Percentiles rank a stretch among this genome's conserved stretches.
Conservation (phyloP, 306 rosid species). For the Medicago lupulina region DNA sequence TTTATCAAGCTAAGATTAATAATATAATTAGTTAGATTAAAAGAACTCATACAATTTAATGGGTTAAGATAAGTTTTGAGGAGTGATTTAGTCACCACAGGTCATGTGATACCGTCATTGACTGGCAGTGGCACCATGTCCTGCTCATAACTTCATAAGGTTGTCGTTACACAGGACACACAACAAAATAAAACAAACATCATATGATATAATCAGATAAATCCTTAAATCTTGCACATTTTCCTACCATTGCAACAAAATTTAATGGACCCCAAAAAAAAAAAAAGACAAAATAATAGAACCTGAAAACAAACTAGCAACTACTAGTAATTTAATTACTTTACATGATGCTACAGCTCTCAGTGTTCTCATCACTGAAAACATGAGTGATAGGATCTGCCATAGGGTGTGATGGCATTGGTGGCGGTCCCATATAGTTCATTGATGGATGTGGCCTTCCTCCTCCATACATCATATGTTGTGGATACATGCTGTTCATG, state of each 20-base stretch:
- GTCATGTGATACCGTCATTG: slow-evolving; percentile 42
- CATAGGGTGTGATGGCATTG: slow-evolving; percentile 53
- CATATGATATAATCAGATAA: slow-evolving; percentile 21
- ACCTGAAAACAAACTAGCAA: slow-evolving; percentile 24
- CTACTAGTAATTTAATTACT: slow-evolving; percentile 8
- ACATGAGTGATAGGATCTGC: slow-evolving; percentile 64
- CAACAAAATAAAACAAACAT: slow-evolving; percentile 37
- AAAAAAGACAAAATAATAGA: slow-evolving; percentile 32
- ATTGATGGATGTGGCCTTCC: slow-evolving; percentile 54
- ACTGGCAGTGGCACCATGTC: slow-evolving; percentile 29
- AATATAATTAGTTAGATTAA: not conserved
- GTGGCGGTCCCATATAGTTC: slow-evolving; percentile 64
- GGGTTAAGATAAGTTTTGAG: not conserved
- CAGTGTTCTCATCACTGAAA: slow-evolving; percentile 86
- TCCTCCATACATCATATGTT: slow-evolving; percentile 68
- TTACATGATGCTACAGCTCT: slow-evolving; percentile 86
- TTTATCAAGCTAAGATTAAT: not conserved
- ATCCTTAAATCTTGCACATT: slow-evolving; percentile 48
- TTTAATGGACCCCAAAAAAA: slow-evolving; percentile 28
- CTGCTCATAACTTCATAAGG: slow-evolving; percentile 22
- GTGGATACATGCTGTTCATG: slow-evolving; percentile 72
- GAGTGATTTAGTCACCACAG: not conserved
- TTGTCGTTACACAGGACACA: slow-evolving; percentile 23
- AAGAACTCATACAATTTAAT: not conserved
- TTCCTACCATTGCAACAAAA: slow-evolving; percentile 43